A percentile compares a stretch with the other conserved stretches of the same genome.
Evolutionary conservation across 768 basidiomycete genomes (phyloP).

Genomic region (Suillus plorans): DNA sequence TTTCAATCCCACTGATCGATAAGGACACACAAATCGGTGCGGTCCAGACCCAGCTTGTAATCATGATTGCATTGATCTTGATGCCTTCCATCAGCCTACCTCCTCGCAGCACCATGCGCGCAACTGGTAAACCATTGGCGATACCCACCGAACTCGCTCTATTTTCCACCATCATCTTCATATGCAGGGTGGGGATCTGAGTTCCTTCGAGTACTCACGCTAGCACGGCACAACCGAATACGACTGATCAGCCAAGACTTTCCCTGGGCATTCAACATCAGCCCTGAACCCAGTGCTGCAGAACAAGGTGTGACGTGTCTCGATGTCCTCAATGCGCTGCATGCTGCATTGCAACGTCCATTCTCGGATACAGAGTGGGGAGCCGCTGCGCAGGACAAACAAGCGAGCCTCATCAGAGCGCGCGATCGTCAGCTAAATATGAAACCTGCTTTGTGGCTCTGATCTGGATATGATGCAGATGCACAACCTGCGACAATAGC

Average conservation of each 20-base stretch:
- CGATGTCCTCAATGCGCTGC: slow-evolving; percentile 1
- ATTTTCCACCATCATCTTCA: slow-evolving; percentile 5
- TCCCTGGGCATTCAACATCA: slow-evolving; percentile 10
- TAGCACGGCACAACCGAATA: not conserved
- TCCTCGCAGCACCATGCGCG: slow-evolving; percentile 1
- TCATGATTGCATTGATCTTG: too few relatives aligned
- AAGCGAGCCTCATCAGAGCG: not conserved
- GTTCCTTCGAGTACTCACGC: slow-evolving; percentile 1
- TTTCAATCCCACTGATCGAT: not conserved
- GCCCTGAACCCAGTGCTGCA: not conserved
- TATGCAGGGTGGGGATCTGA: not conserved
- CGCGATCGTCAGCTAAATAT: slow-evolving; percentile 4
- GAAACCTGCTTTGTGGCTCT: not conserved
- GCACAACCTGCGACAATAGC: not conserved
- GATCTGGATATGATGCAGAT: not conserved
- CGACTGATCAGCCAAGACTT: slow-evolving; percentile 11
- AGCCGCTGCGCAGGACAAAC: slow-evolving; percentile 1
- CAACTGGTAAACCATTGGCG: slow-evolving; percentile 11
- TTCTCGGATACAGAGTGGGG: slow-evolving; percentile 12
- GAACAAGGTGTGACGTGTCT: slow-evolving; percentile 1
- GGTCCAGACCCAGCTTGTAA: not conserved
- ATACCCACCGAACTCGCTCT: not conserved
- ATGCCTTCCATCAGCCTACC: not conserved
- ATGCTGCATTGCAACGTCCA: slow-evolving; percentile 8
- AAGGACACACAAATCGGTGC: not conserved